Conservation (phyloP, 2,329 filamentous ascomycete genomes). For the Didymella pomorum region DNA sequence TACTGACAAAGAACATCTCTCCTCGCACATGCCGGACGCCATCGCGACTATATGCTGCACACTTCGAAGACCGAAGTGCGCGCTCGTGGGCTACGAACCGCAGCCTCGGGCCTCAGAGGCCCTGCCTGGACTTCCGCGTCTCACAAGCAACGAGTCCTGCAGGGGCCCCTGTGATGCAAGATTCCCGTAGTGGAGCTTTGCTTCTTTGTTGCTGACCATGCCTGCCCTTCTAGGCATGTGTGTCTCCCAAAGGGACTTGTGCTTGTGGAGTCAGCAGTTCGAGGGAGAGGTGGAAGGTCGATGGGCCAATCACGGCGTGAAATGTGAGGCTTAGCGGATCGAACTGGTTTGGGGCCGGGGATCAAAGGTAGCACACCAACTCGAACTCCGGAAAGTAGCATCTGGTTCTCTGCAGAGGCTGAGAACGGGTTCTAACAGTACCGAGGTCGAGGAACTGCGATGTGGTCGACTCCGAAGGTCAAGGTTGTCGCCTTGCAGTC, state of each 20-base stretch:
- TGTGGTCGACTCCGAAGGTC: slow-evolving; percentile 15
- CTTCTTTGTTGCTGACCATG: slow-evolving; percentile 20
- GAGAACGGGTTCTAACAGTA: background rate
- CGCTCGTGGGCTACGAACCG: slow-evolving; percentile 18
- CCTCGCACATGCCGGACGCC: slow-evolving; percentile 8
- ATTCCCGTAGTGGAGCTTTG: slow-evolving; percentile 15
- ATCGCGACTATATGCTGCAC: slow-evolving; percentile 18
- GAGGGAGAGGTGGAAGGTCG: slow-evolving; percentile 5
- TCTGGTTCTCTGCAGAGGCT: background rate
- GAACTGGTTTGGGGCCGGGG: slow-evolving; percentile 18
- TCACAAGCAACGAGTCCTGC: slow-evolving; percentile 15
- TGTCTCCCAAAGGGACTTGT: slow-evolving; percentile 6
- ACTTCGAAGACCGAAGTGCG: slow-evolving; percentile 20
- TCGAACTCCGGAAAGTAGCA: slow-evolving; percentile 17
- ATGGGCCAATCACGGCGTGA: slow-evolving; percentile 6
- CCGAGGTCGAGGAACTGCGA: background rate
- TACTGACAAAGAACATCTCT: slow-evolving; percentile 3
- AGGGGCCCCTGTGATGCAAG: slow-evolving; percentile 20
- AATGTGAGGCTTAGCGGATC: slow-evolving; percentile 16
- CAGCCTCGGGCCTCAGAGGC: slow-evolving; percentile 23
- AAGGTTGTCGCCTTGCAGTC: background rate
- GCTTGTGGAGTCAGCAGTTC: slow-evolving; percentile 16
- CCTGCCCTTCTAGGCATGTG: slow-evolving; percentile 4
- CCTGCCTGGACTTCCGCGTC: slow-evolving; percentile 18
- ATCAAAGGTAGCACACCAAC: slow-evolving; percentile 17